Evolutionary conservation across 345 rosid species (phyloP), one percentile per base, ranked within the genome.

Genomic region (Nephelium lappaceum): DNA sequence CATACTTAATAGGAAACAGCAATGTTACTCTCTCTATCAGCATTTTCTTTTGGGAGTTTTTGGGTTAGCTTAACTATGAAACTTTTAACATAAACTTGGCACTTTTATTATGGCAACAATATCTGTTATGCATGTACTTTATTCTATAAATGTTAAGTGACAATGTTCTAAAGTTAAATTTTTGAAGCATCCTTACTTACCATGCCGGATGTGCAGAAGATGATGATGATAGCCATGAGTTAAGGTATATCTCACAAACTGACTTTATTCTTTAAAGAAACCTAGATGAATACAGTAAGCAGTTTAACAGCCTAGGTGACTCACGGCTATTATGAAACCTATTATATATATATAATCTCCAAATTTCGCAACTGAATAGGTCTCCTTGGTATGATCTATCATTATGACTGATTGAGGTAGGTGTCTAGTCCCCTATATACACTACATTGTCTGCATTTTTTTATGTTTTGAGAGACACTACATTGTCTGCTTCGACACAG

Each of bases 171-270:
- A 7, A 21, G 60, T 78, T 51, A 53, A 77, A n/a, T 60, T 62
- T 63, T 73, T 79, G 79, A 64, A 95, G 97, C 98, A 95, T 83
- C 97, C 99, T 70, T 95, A 92, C 81, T 91, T 95, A 72, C 84
- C 91, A 79, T 93, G 97, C 85, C 93, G 99, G 98, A 93, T 85
- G 78, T 95, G 66, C 88, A 97, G 53, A 91, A 64, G 98, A 88
- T 75, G 93, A 95, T 75, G 93, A 88, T 74, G 95, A 93, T 42
- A 93, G 89, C 85, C 93, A 95, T 36, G 68, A 53, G 49, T 68
- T 68, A n/a, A n/a, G n/a, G n/a, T n/a, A n/a, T n/a, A n/a, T n/a
- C n/a, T n/a, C n/a, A n/a, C n/a, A n/a, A n/a, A n/a, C n/a, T n/a
- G n/a, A n/a, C n/a, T n/a, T n/a, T n/a, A n/a, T n/a, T n/a, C n/a